These are phyloP conservation scores for Scytalidium sp. DNA, from an alignment of 2,329 filamentous ascomycete genomes.

Conservation along the genomic window DNA sequence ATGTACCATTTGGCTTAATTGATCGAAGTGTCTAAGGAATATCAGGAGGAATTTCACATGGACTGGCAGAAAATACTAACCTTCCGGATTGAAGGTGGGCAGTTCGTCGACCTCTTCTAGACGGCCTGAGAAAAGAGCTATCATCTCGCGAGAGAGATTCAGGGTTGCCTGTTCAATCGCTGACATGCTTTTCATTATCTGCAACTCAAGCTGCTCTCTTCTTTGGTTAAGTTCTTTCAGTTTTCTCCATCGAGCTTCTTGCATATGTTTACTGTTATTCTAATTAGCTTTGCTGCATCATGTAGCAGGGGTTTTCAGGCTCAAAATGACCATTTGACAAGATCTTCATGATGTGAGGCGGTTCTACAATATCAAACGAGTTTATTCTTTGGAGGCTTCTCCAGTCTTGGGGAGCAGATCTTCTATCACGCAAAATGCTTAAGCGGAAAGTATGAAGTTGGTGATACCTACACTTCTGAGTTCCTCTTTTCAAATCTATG, in stretches of 20 bases:
- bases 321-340: background rate
- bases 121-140: slow-evolving; percentile 20
- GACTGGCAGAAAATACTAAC: no score
- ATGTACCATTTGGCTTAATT: no score
- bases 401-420: no score
- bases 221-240: slow-evolving; percentile 23
- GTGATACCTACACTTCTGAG: slow-evolving; percentile 20
- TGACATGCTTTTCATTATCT: slow-evolving; percentile 23
- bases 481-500: slow-evolving; percentile 17
- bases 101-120: slow-evolving; percentile 17
- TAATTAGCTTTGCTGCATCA: slow-evolving; percentile 6
- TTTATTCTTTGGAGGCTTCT: background rate
- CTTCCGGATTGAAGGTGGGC: background rate
- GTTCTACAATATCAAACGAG: no score
- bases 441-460: background rate
- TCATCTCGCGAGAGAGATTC: slow-evolving; percentile 22
- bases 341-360: background rate
- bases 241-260: slow-evolving; percentile 17
- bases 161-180: slow-evolving; percentile 18
- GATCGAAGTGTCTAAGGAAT: no score
- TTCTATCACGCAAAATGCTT: no score
- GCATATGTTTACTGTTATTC: slow-evolving; percentile 17
- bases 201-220: slow-evolving; percentile 20
- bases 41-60: no score
- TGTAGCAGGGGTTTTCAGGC: no score